Percentiles rank a stretch among this genome's conserved stretches.
Evolutionary conservation across 441 rosid species (phyloP).

Genomic region (Euphorbia celastroides): DNA sequence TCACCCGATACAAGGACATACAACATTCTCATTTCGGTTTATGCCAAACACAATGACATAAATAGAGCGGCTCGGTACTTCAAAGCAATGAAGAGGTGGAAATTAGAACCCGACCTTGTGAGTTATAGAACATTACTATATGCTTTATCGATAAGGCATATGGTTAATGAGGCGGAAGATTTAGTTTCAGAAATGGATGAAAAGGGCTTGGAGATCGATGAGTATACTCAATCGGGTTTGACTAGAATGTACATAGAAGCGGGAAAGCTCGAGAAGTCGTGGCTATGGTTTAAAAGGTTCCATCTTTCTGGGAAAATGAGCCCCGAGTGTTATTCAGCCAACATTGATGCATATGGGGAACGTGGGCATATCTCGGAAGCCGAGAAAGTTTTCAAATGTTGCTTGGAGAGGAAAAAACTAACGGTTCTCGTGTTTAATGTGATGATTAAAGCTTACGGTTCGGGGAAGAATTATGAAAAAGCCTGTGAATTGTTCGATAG

Average conservation of each 20-base stretch:
- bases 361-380: slow-evolving; percentile 59
- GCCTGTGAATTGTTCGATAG: slow-evolving; percentile 67
- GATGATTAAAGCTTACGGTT: slow-evolving; percentile 86
- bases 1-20: slow-evolving; percentile 78
- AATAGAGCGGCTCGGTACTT: slow-evolving; percentile 47
- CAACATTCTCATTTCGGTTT: slow-evolving; percentile 76
- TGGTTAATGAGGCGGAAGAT: slow-evolving; percentile 72
- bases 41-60: slow-evolving; percentile 60
- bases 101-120: slow-evolving; percentile 68
- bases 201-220: slow-evolving; percentile 62
- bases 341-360: slow-evolving; percentile 82
- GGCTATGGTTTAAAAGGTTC: slow-evolving; percentile 82
- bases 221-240: slow-evolving; percentile 81
- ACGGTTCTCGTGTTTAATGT: slow-evolving; percentile 70
- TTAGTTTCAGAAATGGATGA: slow-evolving; percentile 62
- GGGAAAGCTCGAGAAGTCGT: slow-evolving; percentile 71
- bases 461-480: slow-evolving; percentile 44
- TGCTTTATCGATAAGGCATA: slow-evolving; percentile 74
- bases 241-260: slow-evolving; percentile 81
- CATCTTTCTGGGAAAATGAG: slow-evolving; percentile 63
- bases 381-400: slow-evolving; percentile 51
- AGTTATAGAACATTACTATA: slow-evolving; percentile 78
- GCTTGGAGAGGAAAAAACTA: slow-evolving; percentile 44
- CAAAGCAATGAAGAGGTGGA: slow-evolving; percentile 53
- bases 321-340: slow-evolving; percentile 83